A percentile compares a stretch with the other conserved stretches of the same genome.
Evolutionary conservation across 257 asterid species (phyloP).

Genomic region (Solanum pinnatisectum): DNA sequence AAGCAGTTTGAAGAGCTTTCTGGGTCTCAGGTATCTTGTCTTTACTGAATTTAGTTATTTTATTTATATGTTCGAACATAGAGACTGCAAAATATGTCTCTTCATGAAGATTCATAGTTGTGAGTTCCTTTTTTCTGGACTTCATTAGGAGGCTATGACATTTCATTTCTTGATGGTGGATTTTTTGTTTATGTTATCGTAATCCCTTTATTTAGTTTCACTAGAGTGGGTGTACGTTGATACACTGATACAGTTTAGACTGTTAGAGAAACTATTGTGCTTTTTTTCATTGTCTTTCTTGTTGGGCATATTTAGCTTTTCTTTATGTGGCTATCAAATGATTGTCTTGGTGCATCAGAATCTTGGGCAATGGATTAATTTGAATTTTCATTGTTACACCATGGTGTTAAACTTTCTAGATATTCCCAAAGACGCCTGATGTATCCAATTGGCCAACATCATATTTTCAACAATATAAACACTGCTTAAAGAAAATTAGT

Average conservation of each 20-base stretch:
- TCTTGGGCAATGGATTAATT: background rate
- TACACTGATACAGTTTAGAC: background rate
- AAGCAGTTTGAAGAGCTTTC: constrained; percentile 99
- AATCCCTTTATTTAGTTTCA: background rate
- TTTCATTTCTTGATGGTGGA: background rate
- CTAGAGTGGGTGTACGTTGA: background rate
- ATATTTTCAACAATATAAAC: background rate
- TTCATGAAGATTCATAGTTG: background rate
- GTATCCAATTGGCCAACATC: background rate
- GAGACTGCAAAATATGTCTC: background rate
- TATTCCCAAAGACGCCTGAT: background rate
- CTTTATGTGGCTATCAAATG: background rate
- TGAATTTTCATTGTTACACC: background rate
- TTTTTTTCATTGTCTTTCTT: background rate
- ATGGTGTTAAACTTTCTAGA: background rate
- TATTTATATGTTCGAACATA: background rate
- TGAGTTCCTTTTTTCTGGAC: background rate
- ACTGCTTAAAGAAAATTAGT: background rate
- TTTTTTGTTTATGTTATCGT: background rate
- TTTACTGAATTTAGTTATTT: background rate
- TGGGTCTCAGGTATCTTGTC: constrained; percentile 64
- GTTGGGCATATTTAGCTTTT: background rate
- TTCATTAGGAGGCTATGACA: background rate
- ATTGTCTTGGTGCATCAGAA: background rate
- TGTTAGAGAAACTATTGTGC: background rate